A percentile compares a stretch with the other conserved stretches of the same genome.
These are phyloP conservation scores for Diutina ranongensis DNA, from an alignment of 1,139 yeast genomes.

Conservation along the genomic window DNA sequence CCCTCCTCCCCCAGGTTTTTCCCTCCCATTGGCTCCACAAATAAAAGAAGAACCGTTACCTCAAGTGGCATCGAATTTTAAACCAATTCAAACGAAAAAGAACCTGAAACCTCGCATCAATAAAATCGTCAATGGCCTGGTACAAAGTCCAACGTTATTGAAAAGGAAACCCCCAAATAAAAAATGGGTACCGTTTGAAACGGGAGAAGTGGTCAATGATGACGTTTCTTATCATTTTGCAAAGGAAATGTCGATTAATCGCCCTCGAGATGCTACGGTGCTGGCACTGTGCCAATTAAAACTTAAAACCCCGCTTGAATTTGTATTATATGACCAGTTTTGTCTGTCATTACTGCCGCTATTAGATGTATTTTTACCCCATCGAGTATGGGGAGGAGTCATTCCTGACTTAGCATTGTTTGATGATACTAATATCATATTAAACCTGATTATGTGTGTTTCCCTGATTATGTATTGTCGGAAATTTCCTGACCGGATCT, in stretches of 20 bases:
- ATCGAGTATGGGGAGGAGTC: slow-evolving; percentile 8
- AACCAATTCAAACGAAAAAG: slow-evolving; percentile 26
- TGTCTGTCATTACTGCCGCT: neutral
- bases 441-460: slow-evolving; percentile 25
- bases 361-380: slow-evolving; percentile 1
- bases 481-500: slow-evolving; percentile 15
- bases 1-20: neutral
- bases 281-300: slow-evolving; percentile 5
- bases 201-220: slow-evolving; percentile 2
- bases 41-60: neutral
- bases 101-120: slow-evolving; percentile 27
- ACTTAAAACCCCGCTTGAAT: neutral
- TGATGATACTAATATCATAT: slow-evolving; percentile 27
- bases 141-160: neutral
- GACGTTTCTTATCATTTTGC: slow-evolving; percentile 1
- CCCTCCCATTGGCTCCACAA: neutral
- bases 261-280: slow-evolving; percentile 2
- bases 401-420: slow-evolving; percentile 25
- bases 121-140: slow-evolving; percentile 13
- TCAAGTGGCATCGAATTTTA: slow-evolving; percentile 13
- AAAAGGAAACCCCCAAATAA: neutral
- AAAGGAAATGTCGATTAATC: neutral
- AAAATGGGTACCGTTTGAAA: neutral
- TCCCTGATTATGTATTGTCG: slow-evolving; percentile 24
- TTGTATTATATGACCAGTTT: neutral